Conservation (phyloP, 306 rosid genomes). For the Fragaria ananassa region DNA sequence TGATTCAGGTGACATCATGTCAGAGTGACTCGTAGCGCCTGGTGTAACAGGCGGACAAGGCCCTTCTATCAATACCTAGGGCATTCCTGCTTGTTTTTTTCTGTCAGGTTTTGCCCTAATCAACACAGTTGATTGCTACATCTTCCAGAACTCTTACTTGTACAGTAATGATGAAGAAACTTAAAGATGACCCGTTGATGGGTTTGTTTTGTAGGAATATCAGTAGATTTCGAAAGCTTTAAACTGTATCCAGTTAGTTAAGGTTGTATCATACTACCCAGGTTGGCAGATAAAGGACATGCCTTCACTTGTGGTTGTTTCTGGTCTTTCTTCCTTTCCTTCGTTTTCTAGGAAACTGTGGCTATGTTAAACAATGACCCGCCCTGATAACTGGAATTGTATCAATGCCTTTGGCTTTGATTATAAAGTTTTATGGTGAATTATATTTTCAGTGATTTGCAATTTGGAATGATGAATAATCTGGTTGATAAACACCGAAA, state of each 20-base stretch:
- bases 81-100: constrained; percentile 39
- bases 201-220: constrained; percentile 37
- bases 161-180: constrained; percentile 29
- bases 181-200: constrained; percentile 25
- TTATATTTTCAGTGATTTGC: neutral
- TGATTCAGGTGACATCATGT: constrained; percentile 33
- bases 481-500: no score
- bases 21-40: constrained; percentile 31
- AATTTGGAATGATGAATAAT: no score
- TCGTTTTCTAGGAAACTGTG: constrained; percentile 13
- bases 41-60: constrained; percentile 25
- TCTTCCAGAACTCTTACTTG: constrained; percentile 32
- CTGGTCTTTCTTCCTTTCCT: constrained; percentile 22
- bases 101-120: constrained; percentile 36
- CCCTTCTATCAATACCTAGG: constrained; percentile 26
- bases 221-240: constrained; percentile 26
- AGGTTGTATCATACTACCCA: constrained; percentile 35
- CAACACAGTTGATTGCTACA: constrained; percentile 18
- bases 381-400: constrained; percentile 3
- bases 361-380: neutral
- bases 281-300: constrained; percentile 43
- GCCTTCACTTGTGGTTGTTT: constrained; percentile 50
- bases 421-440: neutral
- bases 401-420: neutral
- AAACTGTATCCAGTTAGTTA: constrained; percentile 23